A percentile compares a stretch with the other conserved stretches of the same genome.
These are phyloP conservation scores for Hebeloma cylindrosporum DNA, from an alignment of 768 basidiomycete species.

Conservation along the genomic window DNA sequence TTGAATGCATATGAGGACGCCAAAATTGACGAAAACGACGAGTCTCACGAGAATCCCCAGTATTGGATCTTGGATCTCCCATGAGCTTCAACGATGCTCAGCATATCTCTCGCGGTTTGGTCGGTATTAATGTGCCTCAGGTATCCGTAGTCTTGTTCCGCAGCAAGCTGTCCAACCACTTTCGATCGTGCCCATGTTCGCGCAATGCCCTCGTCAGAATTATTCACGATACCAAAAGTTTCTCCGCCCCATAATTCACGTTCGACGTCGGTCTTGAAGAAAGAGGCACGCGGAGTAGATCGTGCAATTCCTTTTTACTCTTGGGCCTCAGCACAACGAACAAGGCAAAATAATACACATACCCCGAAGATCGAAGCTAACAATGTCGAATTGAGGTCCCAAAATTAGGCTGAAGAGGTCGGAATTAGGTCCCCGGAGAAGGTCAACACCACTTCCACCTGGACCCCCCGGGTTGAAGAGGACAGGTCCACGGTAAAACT, in stretches of 20 bases:
- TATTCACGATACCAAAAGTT: constrained; percentile 25
- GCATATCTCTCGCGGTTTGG: constrained; percentile 37
- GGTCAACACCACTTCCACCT: constrained; percentile 42
- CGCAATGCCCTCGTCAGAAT: constrained; percentile 26
- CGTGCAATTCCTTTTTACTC: constrained; percentile 31
- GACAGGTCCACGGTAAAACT: constrained; percentile 42
- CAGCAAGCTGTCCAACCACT: constrained; percentile 32
- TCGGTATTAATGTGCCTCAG: constrained; percentile 36
- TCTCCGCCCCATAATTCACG: constrained; percentile 16
- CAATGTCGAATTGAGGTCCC: constrained; percentile 46
- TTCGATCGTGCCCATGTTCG: constrained; percentile 31
- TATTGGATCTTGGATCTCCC: constrained; percentile 34
- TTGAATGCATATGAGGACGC: background rate
- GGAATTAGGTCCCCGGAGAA: constrained; percentile 23
- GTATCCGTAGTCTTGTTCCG: constrained; percentile 26
- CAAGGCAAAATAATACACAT: background rate
- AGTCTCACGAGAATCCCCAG: constrained; percentile 34
- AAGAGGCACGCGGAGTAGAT: constrained; percentile 35
- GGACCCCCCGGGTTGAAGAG: constrained; percentile 49
- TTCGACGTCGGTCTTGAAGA: constrained; percentile 36
- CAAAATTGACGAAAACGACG: background rate
- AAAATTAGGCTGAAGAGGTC: constrained; percentile 29
- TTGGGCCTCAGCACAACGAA: background rate
- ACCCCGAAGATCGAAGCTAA: constrained; percentile 55
- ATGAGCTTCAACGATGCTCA: constrained; percentile 33